Conservation (phyloP, 345 rosid genomes). For the Isatis tinctoria region DNA sequence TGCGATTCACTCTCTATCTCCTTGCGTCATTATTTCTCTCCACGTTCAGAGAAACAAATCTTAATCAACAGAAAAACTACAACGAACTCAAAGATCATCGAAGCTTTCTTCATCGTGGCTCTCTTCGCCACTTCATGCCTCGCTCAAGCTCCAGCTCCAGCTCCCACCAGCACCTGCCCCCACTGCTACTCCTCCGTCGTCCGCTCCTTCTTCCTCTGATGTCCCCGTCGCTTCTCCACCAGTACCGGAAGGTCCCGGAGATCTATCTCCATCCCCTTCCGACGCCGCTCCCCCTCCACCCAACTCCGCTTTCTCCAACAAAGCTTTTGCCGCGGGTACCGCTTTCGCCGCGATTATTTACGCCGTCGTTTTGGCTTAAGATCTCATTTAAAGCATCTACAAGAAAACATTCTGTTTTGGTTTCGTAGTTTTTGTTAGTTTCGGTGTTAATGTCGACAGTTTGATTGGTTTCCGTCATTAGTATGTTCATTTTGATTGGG, state of each 20-base stretch:
- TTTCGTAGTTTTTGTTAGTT: neutral
- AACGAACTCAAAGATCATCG: conserved; percentile 45
- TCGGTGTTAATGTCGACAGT: neutral
- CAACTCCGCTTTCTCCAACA: conserved; percentile 15
- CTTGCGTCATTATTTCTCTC: neutral
- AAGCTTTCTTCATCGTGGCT: conserved; percentile 47
- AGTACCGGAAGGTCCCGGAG: conserved; percentile 19
- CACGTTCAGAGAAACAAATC: neutral
- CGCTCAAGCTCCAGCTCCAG: conserved; percentile 66
- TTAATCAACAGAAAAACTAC: neutral
- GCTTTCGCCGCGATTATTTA: conserved; percentile 40
- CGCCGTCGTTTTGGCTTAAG: conserved; percentile 37
- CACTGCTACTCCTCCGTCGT: neutral
- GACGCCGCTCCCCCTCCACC: conserved; percentile 15
- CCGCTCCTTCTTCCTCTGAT: conserved; percentile 18
- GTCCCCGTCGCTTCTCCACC: conserved; percentile 24
- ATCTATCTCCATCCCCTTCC: conserved; percentile 25
- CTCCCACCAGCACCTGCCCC: conserved; percentile 40
- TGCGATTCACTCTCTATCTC: neutral
- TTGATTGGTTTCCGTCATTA: neutral
- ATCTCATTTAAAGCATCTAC: neutral
- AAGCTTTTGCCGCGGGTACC: conserved; percentile 35
- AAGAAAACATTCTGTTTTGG: neutral
- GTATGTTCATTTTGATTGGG: neutral
- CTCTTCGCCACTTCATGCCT: conserved; percentile 57